These are phyloP conservation scores for Lactarius pseudohatsudake DNA, from an alignment of 768 basidiomycete species.

Conservation along the genomic window DNA sequence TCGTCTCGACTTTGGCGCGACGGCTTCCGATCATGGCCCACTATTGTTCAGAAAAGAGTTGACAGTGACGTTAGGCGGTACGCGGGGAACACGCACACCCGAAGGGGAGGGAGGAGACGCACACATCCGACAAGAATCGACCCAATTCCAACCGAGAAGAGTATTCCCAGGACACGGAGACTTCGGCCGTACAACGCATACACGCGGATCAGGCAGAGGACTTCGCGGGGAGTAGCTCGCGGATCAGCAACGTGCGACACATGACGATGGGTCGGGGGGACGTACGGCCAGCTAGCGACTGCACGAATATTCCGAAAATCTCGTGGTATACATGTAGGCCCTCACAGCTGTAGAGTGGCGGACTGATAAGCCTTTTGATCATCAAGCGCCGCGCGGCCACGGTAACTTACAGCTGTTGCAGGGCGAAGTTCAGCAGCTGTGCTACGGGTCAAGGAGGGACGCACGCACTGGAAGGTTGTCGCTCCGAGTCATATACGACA, in stretches of 20 bases:
- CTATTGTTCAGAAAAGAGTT: not conserved
- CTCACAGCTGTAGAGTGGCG: not conserved
- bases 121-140: not conserved
- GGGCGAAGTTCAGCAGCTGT: not conserved
- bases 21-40: not conserved
- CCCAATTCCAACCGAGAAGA: not conserved
- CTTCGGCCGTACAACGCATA: slow-evolving; percentile 16
- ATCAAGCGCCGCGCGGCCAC: not conserved
- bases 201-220: slow-evolving; percentile 10
- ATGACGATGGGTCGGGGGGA: not conserved
- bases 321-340: slow-evolving; percentile 7
- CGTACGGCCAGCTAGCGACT: slow-evolving; percentile 13
- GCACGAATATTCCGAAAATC: slow-evolving; percentile 5
- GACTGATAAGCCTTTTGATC: not conserved
- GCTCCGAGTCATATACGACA: slow-evolving; percentile 16
- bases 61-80: not conserved
- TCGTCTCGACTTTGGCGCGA: not conserved
- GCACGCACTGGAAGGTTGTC: slow-evolving; percentile 1
- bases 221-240: not conserved
- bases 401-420: slow-evolving; percentile 14
- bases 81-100: not conserved
- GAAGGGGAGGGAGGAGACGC: not conserved
- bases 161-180: slow-evolving; percentile 3
- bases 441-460: not conserved
- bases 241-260: not conserved